Base-by-base conservation (phyloP, 2,329 filamentous ascomycete species). In the Xenosphaeropsis pyriputrescens region DNA sequence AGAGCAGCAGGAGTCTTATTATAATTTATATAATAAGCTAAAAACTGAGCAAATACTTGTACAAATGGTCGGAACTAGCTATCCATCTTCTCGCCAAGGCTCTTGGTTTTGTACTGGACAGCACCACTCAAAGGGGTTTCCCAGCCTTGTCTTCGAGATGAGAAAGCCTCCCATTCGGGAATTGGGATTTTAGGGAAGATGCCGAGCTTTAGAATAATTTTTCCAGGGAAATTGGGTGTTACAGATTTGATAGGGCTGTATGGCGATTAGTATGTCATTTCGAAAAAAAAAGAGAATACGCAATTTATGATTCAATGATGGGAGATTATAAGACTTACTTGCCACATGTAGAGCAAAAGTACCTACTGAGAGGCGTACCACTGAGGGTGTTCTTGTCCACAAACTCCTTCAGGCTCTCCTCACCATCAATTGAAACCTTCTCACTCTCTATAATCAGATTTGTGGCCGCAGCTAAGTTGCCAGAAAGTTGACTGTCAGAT, bases 151-250 rank as follows among this genome's bases (percentile, higher is more conserved):
- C 57, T 53, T 43, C 63, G 57, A n/a, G 48, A 39, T 2, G 55
- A 58, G 48, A 68, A 68, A 13, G 47, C 54, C 48, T 67, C 64
- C 34, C 51, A 53, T 41, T 66, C 62, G 0, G 64, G 64, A 39
- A 55, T 48, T 4, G 64, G 63, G 17, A 67, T 66, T 4, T 60
- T 50, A 5, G 61, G 62, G 43, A 65, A 66, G 32, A 69, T 62
- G 11, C 66, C 67, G 55, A 68, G 59, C 48, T 70, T 70, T 34
- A 70, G 36, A 12, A 70, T 53, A 0, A 62, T 54, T 43, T 63
- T 64, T n/a, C 57, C 56, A 5, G 59, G 54, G 32, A 56, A 56
- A 0, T 54, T 35, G 14, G 55, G 52, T 0, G 62, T 59, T 19
- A 63, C 53, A 14, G 60, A 66, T 50, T 61, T 62, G 37, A 70